Percentiles rank a stretch among this genome's conserved stretches.
Conservation (phyloP, 352 stramenopile species). For the Peronospora farinosa region DNA sequence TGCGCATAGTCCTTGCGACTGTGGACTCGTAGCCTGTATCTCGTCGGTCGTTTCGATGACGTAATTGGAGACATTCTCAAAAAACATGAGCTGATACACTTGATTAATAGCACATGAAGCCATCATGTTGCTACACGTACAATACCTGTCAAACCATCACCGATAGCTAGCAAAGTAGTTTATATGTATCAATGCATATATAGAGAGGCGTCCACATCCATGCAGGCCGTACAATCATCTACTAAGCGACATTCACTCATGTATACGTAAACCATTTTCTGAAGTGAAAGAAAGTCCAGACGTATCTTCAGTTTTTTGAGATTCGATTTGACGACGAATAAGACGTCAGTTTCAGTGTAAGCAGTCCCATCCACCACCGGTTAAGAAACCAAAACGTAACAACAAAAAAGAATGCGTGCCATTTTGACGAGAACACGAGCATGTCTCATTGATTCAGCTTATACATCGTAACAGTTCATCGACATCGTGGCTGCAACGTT, state of each 20-base stretch:
- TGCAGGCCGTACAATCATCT: background rate
- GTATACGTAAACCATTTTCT: background rate
- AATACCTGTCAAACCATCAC: background rate
- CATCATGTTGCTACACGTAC: background rate
- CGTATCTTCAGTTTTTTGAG: background rate
- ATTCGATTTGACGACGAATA: conserved; percentile 1
- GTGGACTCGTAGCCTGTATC: no score
- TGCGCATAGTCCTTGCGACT: no score
- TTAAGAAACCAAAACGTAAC: background rate
- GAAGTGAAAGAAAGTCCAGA: background rate
- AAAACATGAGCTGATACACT: background rate
- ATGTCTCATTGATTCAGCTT: conserved; percentile 19
- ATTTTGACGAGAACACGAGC: conserved; percentile 15
- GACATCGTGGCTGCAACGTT: conserved; percentile 16
- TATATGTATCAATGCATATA: background rate
- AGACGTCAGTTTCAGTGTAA: background rate
- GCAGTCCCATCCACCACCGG: background rate
- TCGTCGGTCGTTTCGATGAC: background rate
- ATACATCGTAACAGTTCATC: conserved; percentile 24
- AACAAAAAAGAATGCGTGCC: no score
- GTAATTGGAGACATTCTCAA: background rate
- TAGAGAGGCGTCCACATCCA: background rate
- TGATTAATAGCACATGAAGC: background rate
- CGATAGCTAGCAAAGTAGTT: background rate
- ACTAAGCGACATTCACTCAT: background rate